These are phyloP conservation scores for Fusarium pseudograminearum DNA, from an alignment of 2,329 filamentous ascomycete genomes.

Conservation along the genomic window DNA sequence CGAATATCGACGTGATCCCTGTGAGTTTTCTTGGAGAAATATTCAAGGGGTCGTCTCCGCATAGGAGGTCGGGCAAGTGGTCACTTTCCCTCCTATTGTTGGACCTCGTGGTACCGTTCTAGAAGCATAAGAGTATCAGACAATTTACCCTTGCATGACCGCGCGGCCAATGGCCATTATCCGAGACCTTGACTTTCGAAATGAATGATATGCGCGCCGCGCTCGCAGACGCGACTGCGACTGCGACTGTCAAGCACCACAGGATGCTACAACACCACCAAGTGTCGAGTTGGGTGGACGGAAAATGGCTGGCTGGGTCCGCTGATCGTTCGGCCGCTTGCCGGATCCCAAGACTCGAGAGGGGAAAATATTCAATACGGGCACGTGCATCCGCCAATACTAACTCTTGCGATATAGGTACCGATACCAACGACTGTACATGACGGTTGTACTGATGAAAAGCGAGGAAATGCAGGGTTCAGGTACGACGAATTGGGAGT, in stretches of 20 bases:
- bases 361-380: constrained; percentile 22
- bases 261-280: constrained; percentile 13
- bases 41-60: constrained; percentile 13
- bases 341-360: constrained; percentile 17
- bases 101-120: constrained; percentile 38
- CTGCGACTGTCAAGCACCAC: constrained; percentile 31
- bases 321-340: constrained; percentile 42
- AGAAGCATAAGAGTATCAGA: constrained; percentile 40
- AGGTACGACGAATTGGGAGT: constrained; percentile 21
- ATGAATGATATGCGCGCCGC: constrained; percentile 30
- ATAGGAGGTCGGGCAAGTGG: constrained; percentile 1
- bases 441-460: constrained; percentile 32
- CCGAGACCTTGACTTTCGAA: constrained; percentile 26
- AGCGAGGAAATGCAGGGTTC: constrained; percentile 31
- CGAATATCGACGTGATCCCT: constrained; percentile 31
- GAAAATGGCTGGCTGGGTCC: constrained; percentile 28
- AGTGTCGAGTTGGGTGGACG: constrained; percentile 11
- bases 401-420: constrained; percentile 38
- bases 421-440: constrained; percentile 36
- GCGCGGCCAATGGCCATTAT: constrained; percentile 37
- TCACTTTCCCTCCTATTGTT: constrained; percentile 27
- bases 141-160: constrained; percentile 41
- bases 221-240: constrained; percentile 34
- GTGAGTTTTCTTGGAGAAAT: constrained; percentile 26
- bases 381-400: constrained; percentile 36